Base-by-base conservation (phyloP, 305 asterid genomes). In the Solanum hybrid region DNA sequence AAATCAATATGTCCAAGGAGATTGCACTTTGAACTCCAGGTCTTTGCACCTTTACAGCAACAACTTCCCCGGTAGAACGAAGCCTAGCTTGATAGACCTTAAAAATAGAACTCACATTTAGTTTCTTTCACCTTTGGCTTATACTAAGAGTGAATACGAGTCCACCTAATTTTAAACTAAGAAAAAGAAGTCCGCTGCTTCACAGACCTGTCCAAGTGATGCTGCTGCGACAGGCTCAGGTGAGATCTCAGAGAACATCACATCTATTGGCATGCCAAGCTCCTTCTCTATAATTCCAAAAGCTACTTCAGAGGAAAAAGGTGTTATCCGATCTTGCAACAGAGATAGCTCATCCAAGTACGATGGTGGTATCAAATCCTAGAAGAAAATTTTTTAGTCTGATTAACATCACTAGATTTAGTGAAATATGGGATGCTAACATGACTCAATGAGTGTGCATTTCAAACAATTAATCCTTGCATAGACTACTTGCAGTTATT, bases 1-100 rank as follows among this genome's bases (percentile, higher is more conserved):
- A 95, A 93, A 97, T 95, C 91, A 96, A 92, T 90, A 96, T 94
- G 93, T 97, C 99, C 95, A 96, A 90, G 82, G 99, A 94, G 87
- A 97, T 97, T 90, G 99, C 99, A 92, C 99, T 98, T 94, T 94
- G 95, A 92, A 97, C 99, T 82, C 99, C 99, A 57, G 99, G 99
- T 90, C 99, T 95, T 93, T 97, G 99, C 93, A 97, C 99, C 92
- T 97, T 97, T 89, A 97, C 92, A 83, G 99, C 99, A 91, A 97
- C 99, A 91, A 96, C 92, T 90, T 96, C 93, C 88, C 98, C 96
- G 81, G 91, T 95, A 89, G 94, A 81, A 27, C 95, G 97, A 90
- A 97, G 95, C 96, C 99, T 96, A 91, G 98, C 99, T 96, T 96
- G 95, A 93, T 97, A 97, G 80, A 97, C 99, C 99, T 97, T 93